Base-by-base conservation (phyloP, 352 stramenopile species). In the Globisporangium camurandrum region DNA sequence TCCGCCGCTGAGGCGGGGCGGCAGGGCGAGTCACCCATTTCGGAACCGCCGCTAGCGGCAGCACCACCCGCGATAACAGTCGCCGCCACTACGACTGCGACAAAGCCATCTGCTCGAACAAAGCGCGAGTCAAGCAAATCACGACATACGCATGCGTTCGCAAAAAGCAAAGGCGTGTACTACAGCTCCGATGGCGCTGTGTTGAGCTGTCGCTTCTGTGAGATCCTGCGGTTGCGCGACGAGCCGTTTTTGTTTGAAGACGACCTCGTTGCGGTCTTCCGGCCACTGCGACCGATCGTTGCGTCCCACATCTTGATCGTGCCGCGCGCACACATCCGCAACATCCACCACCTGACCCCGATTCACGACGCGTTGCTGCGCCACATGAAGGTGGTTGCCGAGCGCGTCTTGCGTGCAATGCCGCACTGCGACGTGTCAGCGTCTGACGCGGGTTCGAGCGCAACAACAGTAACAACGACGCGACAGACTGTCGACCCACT, bases 231-330 rank as follows among this genome's bases (percentile, higher is more conserved):
- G 17, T 37, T 53, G 4, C 62, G 67, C 26, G 65, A 70, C 51
- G 75, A 93, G 54, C 62, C 60, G 11, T 86, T 93, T 37, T 57
- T 89, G 20, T 91, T 86, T 43, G 70, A 93, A 46, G 79, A 91
- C 63, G 82, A 86, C 38, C 46, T 68, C 49, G 62, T 93, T 20
- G 76, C 79, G 11, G 82, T 93, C 49, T 90, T 93, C 54, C 79
- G 79, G 3, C 82, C 82, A 20, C 57, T 93, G 33, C 65, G 75
- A 11, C 79, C 78, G 12, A 79, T 88, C 46, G 71, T 74, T 24
- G 57, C 69, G 19, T 86, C 71, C 9, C 82, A 91, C 52, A 74
- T 91, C 33, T 71, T 93, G 28, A 85, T 93, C 37, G 81, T 90
- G 45, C 81, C 81, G 23, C 78, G 79, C 19, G 69, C 67, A 19